A percentile compares a stretch with the other conserved stretches of the same genome.
Evolutionary conservation across 2,329 filamentous ascomycete genomes (phyloP).

Genomic region (Diaporthe capsici): DNA sequence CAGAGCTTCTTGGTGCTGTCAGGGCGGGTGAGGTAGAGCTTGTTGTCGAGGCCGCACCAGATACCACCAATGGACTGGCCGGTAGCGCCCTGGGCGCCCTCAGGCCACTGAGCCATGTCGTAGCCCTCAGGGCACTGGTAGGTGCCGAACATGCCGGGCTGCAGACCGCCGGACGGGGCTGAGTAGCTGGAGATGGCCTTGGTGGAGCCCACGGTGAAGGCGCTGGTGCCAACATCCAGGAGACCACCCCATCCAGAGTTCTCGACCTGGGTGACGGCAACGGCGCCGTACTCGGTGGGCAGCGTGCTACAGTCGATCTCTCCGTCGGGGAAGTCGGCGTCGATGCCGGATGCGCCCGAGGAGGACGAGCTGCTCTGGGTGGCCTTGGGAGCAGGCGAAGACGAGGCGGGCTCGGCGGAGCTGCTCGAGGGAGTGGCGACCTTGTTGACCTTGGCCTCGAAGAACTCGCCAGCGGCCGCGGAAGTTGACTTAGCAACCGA

Average conservation of each 20-base stretch:
- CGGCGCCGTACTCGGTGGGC: constrained; percentile 84
- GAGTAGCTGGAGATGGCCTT: constrained; percentile 75
- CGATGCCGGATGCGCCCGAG: constrained; percentile 66
- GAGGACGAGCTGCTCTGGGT: constrained; percentile 49
- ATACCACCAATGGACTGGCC: constrained; percentile 92
- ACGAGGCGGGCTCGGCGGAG: constrained; percentile 37
- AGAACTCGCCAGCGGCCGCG: constrained; percentile 63
- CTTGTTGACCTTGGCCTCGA: constrained; percentile 59
- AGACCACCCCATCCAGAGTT: constrained; percentile 85
- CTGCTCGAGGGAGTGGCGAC: constrained; percentile 48
- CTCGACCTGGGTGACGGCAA: constrained; percentile 77
- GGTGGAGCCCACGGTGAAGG: constrained; percentile 37
- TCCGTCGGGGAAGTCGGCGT: constrained; percentile 81
- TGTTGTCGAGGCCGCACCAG: constrained; percentile 79
- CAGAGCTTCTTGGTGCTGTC: constrained; percentile 77
- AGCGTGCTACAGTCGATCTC: constrained; percentile 76
- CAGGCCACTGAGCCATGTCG: constrained; percentile 92
- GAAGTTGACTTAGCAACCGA: constrained; percentile 53
- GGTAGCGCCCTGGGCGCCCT: constrained; percentile 77
- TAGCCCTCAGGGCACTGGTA: constrained; percentile 94
- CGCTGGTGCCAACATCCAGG: constrained; percentile 63
- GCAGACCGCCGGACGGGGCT: constrained; percentile 75
- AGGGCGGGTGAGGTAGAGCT: constrained; percentile 82
- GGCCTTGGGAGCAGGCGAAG: constrained; percentile 47
- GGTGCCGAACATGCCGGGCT: constrained; percentile 81